Evolutionary conservation across 345 rosid genomes (phyloP).

Genomic region (Aquilaria sinensis): DNA sequence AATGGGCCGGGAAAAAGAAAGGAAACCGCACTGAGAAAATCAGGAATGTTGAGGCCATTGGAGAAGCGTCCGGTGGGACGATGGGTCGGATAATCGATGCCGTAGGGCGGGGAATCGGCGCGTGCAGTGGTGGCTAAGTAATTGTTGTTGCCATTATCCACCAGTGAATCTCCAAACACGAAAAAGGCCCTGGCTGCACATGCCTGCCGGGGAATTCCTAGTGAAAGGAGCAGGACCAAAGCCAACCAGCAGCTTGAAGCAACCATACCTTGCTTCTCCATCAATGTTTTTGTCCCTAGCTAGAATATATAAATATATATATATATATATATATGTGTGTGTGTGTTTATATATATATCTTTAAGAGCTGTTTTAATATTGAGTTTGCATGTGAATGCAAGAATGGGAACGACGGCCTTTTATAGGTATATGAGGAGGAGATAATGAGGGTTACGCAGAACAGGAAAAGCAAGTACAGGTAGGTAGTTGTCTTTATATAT

Average conservation of each 20-base stretch:
- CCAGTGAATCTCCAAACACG: conserved; percentile 71
- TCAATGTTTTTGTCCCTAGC: too few species aligned
- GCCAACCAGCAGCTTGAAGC: conserved; percentile 1
- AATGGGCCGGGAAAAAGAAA: neutral
- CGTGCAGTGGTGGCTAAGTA: conserved; percentile 70
- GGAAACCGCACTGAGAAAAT: conserved; percentile 43
- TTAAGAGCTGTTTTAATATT: too few species aligned
- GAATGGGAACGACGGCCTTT: neutral
- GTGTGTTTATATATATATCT: too few species aligned
- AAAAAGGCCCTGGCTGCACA: conserved; percentile 43
- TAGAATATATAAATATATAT: too few species aligned
- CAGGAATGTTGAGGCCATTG: conserved; percentile 88
- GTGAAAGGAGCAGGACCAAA: conserved; percentile 7
- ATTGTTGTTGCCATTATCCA: conserved; percentile 77
- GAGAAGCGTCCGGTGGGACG: conserved; percentile 84
- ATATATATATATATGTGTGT: too few species aligned
- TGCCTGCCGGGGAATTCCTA: conserved; percentile 19
- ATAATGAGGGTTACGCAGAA: too few species aligned
- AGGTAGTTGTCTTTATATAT: too few species aligned
- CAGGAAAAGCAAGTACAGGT: too few species aligned
- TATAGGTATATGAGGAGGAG: neutral
- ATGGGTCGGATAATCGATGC: conserved; percentile 66
- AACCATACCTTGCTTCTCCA: too few species aligned
- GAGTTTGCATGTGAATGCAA: too few species aligned
- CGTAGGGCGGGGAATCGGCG: conserved; percentile 78